Base-by-base conservation (phyloP, 2,329 filamentous ascomycete genomes). In the Pseudogymnoascus sp. region DNA sequence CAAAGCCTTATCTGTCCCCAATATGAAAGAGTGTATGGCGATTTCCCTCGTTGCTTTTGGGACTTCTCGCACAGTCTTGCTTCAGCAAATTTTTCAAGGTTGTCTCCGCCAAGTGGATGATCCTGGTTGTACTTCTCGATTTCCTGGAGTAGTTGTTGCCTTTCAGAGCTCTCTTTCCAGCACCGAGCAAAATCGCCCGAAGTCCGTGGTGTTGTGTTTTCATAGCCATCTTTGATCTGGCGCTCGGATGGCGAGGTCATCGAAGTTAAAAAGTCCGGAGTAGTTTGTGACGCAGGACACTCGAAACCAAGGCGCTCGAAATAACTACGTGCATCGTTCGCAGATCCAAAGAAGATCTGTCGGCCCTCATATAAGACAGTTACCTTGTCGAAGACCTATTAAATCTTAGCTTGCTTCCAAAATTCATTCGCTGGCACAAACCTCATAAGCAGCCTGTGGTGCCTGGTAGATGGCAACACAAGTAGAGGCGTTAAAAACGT, bases 401-500 rank as follows among this genome's bases (percentile, higher is more conserved):
- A 80, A 65, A 86, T 86, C 66, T 82, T 85, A 27, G 86, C 85
- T 70, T 86, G 82, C 76, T 86, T 86, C 60, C 86, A 80, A 78
- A 91, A 88, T 71, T 88, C 89, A 71, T 81, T 80, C 2, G 88
- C 91, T 91, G 86, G 71, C 86, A 72, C 0, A 88, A 91, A 74
- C 91, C 88, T 87, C 76, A 70, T 88, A 89, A 63, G 90, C 88
- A 27, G 81, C 84, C 61, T 90, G 87, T 6, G 85, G 84, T 2
- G 87, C 87, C 69, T 90, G 87, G 69, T 90, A 90, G 0, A 89
- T 76, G 0, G 85, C 87, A 12, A 87, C 84, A 58, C 88, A 83
- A 0, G 84, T 81, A 0, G 84, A 76, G 3, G 86, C 74, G 0
- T 83, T 82, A 3, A 84, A 74, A 1, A 85, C 78, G 65, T 89